Conservation (phyloP, 1,284 basidiomycete species). For the Puccinia triticina region DNA sequence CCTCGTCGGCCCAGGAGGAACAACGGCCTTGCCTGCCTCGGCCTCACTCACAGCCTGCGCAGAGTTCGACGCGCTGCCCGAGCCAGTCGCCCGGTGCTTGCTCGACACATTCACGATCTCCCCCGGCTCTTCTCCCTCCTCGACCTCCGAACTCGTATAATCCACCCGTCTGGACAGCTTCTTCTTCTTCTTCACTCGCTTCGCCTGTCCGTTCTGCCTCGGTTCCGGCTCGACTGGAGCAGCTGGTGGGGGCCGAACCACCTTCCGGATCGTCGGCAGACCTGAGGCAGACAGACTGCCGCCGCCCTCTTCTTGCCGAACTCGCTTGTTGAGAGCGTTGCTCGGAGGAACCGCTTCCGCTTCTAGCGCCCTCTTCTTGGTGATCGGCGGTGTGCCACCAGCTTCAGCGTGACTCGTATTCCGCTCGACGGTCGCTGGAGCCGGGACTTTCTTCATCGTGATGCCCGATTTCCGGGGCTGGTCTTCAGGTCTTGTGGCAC, state of each 20-base stretch:
- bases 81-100: not conserved
- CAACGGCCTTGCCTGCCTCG: not conserved
- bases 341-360: not conserved
- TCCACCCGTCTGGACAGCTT: slow-evolving; percentile 12
- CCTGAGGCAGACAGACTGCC: not conserved
- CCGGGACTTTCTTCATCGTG: slow-evolving; percentile 11
- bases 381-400: not conserved
- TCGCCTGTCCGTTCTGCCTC: not conserved
- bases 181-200: slow-evolving; percentile 44
- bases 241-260: not conserved
- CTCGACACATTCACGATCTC: slow-evolving; percentile 20
- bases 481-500: not conserved
- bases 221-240: not conserved
- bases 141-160: slow-evolving; percentile 47
- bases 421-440: slow-evolving; percentile 1
- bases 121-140: slow-evolving; percentile 33
- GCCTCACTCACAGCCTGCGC: not conserved
- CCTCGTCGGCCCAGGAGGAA: too few relatives aligned
- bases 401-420: not conserved
- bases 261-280: slow-evolving; percentile 38
- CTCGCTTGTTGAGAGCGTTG: not conserved
- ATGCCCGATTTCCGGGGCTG: slow-evolving; percentile 4
- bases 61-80: not conserved
- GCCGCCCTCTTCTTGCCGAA: not conserved
- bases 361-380: not conserved